Conservation (phyloP, 202 grass and related monocot species). For the Eragrostis tef region DNA sequence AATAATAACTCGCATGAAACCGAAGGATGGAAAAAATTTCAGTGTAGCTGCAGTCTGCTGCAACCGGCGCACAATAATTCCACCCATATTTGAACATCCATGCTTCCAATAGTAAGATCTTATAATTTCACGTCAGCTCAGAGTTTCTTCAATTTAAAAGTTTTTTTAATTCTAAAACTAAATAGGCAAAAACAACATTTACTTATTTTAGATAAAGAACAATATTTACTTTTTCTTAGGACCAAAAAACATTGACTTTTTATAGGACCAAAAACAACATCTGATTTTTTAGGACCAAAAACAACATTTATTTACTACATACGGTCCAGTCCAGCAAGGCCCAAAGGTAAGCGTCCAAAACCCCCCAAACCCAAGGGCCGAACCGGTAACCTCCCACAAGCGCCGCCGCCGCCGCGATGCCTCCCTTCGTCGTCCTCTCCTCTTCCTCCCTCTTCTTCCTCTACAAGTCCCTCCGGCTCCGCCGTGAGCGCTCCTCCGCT, state of each 20-base stretch:
- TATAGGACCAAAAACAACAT: too few species aligned
- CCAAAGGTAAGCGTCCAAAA: conserved; percentile 24
- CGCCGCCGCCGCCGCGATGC: conserved; percentile 41
- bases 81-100: neutral
- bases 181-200: neutral
- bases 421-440: conserved; percentile 57
- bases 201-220: too few species aligned
- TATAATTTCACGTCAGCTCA: neutral
- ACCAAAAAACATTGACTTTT: too few species aligned
- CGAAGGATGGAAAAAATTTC: neutral
- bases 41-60: neutral
- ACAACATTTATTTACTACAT: neutral
- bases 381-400: neutral
- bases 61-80: neutral
- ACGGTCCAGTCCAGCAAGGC: neutral
- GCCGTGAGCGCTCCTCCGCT: neutral
- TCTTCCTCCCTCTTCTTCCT: conserved; percentile 66
- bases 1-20: too few species aligned
- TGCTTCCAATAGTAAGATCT: too few species aligned
- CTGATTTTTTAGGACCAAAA: too few species aligned
- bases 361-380: conserved; percentile 41
- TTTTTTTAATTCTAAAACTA: neutral
- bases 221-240: too few species aligned
- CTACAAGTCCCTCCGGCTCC: conserved; percentile 65
- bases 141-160: neutral